phyloP scores from a whole-genome alignment of 257 asterid species.

The Schizonepeta tenuifolia region DNA sequence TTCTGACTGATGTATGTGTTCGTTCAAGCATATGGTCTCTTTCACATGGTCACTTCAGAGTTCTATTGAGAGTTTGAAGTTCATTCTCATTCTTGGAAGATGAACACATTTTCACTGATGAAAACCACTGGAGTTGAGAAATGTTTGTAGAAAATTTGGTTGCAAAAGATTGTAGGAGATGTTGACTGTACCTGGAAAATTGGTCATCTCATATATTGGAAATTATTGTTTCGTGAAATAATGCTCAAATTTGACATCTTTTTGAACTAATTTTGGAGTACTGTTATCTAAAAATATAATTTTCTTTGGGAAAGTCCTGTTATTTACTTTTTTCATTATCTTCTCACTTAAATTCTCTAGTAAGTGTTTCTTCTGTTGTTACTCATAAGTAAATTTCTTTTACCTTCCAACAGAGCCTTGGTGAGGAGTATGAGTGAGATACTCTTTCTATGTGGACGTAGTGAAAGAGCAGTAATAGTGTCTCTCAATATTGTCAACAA shows the following conservation, averaged over 20 bases:
- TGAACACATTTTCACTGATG: conserved; percentile 2
- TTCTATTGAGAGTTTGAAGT: conserved; percentile 4
- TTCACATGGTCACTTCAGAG: background rate
- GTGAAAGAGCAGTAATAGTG: conserved; percentile 72
- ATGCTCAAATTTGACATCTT: conserved; percentile 7
- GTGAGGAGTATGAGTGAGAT: conserved; percentile 92
- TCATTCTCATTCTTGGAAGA: conserved; percentile 21
- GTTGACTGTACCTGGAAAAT: background rate
- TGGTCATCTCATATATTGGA: background rate
- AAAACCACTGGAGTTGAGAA: background rate
- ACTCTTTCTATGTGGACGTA: conserved; percentile 85
- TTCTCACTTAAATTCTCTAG: conserved; percentile 15
- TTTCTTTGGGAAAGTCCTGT: conserved; percentile 1
- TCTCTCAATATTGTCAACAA: conserved; percentile 55
- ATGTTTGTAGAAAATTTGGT: background rate
- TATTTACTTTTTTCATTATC: background rate
- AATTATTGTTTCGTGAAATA: background rate
- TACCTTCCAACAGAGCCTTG: conserved; percentile 69
- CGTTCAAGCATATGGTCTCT: background rate
- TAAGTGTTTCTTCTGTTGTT: conserved; percentile 16
- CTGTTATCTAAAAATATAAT: conserved; percentile 18
- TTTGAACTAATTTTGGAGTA: background rate
- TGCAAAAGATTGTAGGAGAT: background rate
- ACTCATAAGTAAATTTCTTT: conserved; percentile 23
- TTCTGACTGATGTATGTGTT: conserved; percentile 3